Evolutionary conservation across 495 filamentous ascomycete genomes (phyloP).

Genomic region (Pyrenula massariospora): DNA sequence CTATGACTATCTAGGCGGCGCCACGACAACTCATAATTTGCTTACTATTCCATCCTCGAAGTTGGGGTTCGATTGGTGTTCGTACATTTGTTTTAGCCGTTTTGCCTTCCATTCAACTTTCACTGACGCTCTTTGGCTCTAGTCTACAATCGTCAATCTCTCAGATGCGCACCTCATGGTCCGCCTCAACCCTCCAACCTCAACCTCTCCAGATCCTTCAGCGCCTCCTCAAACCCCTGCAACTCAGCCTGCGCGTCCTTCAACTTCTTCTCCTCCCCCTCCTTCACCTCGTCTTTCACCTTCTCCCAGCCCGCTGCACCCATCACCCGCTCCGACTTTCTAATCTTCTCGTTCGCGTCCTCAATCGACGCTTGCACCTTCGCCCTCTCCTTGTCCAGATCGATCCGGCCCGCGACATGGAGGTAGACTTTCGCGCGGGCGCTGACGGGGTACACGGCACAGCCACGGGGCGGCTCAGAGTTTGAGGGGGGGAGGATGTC

Average conservation of each 20-base stretch:
- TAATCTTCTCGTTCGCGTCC: constrained; percentile 21
- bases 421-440: constrained; percentile 58
- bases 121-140: too few species aligned
- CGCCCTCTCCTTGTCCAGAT: constrained; percentile 50
- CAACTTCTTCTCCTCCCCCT: constrained; percentile 46
- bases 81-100: too few species aligned
- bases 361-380: constrained; percentile 48
- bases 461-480: constrained; percentile 47
- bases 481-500: constrained; percentile 29
- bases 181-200: constrained; percentile 18
- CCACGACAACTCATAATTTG: too few species aligned
- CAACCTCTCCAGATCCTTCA: constrained; percentile 36
- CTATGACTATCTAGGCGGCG: too few species aligned
- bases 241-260: constrained; percentile 44
- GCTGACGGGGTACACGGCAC: constrained; percentile 58
- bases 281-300: constrained; percentile 41
- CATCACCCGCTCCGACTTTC: constrained; percentile 23
- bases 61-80: too few species aligned
- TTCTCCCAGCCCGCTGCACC: constrained; percentile 28
- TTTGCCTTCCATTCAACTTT: too few species aligned
- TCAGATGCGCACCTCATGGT: too few species aligned
- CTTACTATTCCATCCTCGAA: too few species aligned
- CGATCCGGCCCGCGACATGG: constrained; percentile 53
- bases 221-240: constrained; percentile 41
- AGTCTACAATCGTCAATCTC: too few species aligned